These are phyloP conservation scores for Blastobotrys terrestris DNA, from an alignment of 805 yeast genomes.

Conservation along the genomic window DNA sequence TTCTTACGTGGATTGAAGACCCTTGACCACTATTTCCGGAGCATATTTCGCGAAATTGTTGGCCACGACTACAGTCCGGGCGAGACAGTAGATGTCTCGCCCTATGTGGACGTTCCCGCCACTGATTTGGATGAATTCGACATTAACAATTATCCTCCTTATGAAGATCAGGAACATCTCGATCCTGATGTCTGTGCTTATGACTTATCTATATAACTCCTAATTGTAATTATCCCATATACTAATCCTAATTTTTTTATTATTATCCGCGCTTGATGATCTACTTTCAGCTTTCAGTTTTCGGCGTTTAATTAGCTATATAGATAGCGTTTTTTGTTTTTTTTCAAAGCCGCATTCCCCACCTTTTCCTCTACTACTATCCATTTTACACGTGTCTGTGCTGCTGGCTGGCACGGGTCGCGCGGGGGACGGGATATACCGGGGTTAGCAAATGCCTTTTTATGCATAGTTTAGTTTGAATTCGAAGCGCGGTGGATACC, in stretches of 20 bases:
- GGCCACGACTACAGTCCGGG: constrained; percentile 12
- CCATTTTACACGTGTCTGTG: neutral
- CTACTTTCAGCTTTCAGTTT: too few relatives aligned
- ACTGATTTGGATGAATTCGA: constrained; percentile 17
- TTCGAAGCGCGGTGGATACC: too few relatives aligned
- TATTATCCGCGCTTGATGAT: too few relatives aligned
- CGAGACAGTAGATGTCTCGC: neutral
- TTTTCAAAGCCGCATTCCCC: neutral
- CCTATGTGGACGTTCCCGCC: constrained; percentile 4
- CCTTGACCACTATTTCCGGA: constrained; percentile 55
- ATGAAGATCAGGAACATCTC: too few relatives aligned
- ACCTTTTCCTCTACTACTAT: neutral
- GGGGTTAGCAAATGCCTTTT: too few relatives aligned
- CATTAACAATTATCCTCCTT: constrained; percentile 3
- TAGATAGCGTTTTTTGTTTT: too few relatives aligned
- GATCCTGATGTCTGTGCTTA: too few relatives aligned
- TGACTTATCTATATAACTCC: neutral
- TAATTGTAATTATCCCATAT: too few relatives aligned
- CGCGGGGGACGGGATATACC: neutral
- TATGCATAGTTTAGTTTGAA: too few relatives aligned
- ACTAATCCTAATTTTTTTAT: too few relatives aligned
- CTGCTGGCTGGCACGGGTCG: neutral
- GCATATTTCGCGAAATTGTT: constrained; percentile 12
- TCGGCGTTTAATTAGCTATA: too few relatives aligned
- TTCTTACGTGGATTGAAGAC: constrained; percentile 76